phyloP scores from a whole-genome alignment of 1,139 yeast genomes.

The Diutina catenulata region DNA sequence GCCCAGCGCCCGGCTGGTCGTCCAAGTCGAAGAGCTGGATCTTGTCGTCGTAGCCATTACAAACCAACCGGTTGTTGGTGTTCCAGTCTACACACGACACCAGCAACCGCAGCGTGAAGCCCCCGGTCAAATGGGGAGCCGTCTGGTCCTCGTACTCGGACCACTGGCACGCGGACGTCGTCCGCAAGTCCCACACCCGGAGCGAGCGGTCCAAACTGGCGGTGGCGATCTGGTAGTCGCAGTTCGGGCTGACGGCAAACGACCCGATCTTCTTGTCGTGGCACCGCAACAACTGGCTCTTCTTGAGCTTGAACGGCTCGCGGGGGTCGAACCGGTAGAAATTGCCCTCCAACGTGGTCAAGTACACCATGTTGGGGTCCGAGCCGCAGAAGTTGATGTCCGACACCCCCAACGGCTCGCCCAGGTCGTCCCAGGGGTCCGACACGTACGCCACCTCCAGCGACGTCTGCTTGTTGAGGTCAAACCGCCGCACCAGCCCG shows the following conservation, averaged over 20 bases:
- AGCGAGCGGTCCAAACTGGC: constrained; percentile 81
- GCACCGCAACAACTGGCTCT: constrained; percentile 36
- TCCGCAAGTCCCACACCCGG: constrained; percentile 78
- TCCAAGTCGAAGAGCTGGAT: constrained; percentile 39
- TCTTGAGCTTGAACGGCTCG: constrained; percentile 19
- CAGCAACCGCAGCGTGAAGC: constrained; percentile 63
- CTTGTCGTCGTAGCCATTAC: constrained; percentile 88
- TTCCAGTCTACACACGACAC: constrained; percentile 87
- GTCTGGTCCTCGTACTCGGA: constrained; percentile 23
- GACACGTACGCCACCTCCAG: constrained; percentile 43
- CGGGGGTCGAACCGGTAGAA: constrained; percentile 64
- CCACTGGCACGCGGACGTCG: constrained; percentile 25
- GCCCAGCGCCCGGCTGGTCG: constrained; percentile 9
- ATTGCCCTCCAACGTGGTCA: constrained; percentile 71
- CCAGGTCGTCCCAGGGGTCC: constrained; percentile 36
- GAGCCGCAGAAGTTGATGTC: constrained; percentile 42
- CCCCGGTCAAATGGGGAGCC: constrained; percentile 48
- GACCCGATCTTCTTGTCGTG: constrained; percentile 92
- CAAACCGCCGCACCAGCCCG: constrained; percentile 68
- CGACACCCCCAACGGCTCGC: constrained; percentile 40
- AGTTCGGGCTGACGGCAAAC: constrained; percentile 62
- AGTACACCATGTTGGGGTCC: constrained; percentile 40
- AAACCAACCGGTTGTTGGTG: constrained; percentile 58
- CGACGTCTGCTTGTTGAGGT: constrained; percentile 48
- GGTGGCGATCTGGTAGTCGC: constrained; percentile 54